Conservation (phyloP, 2,329 filamentous ascomycete species). For the Cordyceps pruinosa region DNA sequence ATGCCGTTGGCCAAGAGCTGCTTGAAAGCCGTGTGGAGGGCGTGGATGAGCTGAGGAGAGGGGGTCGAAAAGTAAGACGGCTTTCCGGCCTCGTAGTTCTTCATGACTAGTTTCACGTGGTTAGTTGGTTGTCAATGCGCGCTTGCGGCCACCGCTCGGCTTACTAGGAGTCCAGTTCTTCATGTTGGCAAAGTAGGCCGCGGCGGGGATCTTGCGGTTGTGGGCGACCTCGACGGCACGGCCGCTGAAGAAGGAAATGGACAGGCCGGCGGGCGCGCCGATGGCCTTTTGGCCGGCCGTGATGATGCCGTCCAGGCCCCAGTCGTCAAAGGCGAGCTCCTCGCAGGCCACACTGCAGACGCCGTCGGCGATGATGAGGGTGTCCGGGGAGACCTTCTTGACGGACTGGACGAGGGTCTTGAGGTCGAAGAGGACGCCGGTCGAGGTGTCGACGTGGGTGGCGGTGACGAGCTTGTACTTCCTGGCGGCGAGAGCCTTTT, state of each 20-base stretch:
- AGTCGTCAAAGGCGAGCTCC: constrained; percentile 92
- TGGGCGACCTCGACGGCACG: constrained; percentile 77
- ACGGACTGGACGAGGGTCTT: constrained; percentile 77
- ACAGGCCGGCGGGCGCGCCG: constrained; percentile 87
- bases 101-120: constrained; percentile 61
- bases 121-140: neutral
- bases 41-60: constrained; percentile 86
- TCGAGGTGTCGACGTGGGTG: constrained; percentile 96
- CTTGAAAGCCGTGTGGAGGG: constrained; percentile 79
- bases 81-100: constrained; percentile 98
- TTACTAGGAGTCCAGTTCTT: constrained; percentile 92
- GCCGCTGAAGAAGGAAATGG: constrained; percentile 88
- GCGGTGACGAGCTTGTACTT: constrained; percentile 92
- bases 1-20: constrained; percentile 80
- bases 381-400: constrained; percentile 80
- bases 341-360: constrained; percentile 96
- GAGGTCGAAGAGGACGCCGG: constrained; percentile 88
- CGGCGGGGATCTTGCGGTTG: constrained; percentile 70
- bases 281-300: constrained; percentile 97
- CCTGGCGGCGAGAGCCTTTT: constrained; percentile 81
- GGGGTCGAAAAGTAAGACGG: constrained; percentile 97
- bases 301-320: constrained; percentile 86
- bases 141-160: neutral
- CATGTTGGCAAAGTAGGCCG: constrained; percentile 91
- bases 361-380: constrained; percentile 85